Conservation (phyloP, 768 basidiomycete genomes). For the Symmetrospora coprosmae region DNA sequence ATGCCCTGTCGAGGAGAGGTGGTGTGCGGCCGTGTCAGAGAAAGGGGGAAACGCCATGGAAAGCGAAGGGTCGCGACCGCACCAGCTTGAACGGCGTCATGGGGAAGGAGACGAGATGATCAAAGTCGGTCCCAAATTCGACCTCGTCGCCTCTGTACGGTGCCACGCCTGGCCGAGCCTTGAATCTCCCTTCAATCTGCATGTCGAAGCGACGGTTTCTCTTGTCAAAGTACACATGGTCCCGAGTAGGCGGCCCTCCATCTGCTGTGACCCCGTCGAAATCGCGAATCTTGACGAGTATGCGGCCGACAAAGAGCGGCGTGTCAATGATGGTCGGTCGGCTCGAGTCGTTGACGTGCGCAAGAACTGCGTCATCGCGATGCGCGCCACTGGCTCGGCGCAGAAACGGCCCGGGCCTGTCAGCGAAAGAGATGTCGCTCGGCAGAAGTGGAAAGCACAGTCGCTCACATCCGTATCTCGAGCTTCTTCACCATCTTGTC, state of each 20-base stretch:
- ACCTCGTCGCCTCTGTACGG: conserved; percentile 31
- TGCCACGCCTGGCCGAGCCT: conserved; percentile 16
- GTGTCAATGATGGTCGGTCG: conserved; percentile 30
- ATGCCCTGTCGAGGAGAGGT: no score
- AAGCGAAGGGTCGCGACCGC: not conserved
- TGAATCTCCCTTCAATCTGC: conserved; percentile 32
- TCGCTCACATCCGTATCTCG: no score
- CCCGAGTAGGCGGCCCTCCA: conserved; percentile 21
- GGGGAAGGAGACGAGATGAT: conserved; percentile 30
- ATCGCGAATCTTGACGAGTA: conserved; percentile 28
- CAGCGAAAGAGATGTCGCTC: no score
- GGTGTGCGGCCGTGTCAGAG: no score
- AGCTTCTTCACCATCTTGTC: no score
- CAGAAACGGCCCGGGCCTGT: no score
- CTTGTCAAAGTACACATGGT: conserved; percentile 27
- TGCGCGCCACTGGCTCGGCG: conserved; percentile 17
- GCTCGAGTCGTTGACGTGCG: conserved; percentile 25
- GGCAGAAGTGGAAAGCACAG: no score
- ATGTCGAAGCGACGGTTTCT: conserved; percentile 28
- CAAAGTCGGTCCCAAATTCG: conserved; percentile 28
- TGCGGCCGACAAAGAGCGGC: conserved; percentile 27
- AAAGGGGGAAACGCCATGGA: not conserved
- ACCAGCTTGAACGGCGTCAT: conserved; percentile 24
- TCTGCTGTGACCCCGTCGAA: conserved; percentile 30
- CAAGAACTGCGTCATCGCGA: conserved; percentile 14